Evolutionary conservation across 768 basidiomycete genomes (phyloP).

Genomic region (Boletus edulis): DNA sequence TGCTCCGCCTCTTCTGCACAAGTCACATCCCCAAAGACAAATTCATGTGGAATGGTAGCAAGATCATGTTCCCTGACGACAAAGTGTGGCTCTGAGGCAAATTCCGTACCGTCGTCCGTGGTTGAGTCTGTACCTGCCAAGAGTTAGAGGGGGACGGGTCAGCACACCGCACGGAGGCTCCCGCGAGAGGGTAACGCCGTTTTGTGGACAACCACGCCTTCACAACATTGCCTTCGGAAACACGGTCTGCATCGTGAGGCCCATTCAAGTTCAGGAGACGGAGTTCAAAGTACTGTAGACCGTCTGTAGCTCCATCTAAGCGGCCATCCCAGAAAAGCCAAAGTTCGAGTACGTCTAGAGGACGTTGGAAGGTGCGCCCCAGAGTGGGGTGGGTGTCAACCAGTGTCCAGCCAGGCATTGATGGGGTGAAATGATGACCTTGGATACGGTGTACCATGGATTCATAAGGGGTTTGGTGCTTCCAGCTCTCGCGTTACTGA

Average conservation of each 20-base stretch:
- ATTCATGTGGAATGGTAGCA: conserved; percentile 32
- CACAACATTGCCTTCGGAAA: too few relatives aligned
- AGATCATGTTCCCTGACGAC: conserved; percentile 40
- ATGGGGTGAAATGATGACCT: not conserved
- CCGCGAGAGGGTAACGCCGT: conserved; percentile 41
- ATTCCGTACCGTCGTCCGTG: not conserved
- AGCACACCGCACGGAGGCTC: conserved; percentile 15
- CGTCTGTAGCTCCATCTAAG: conserved; percentile 41
- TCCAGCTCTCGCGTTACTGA: too few relatives aligned
- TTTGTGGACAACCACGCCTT: conserved; percentile 43
- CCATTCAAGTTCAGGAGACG: not conserved
- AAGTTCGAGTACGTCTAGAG: conserved; percentile 38
- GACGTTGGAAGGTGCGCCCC: conserved; percentile 31
- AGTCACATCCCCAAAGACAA: conserved; percentile 32
- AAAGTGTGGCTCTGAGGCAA: conserved; percentile 30
- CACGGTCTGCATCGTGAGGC: too few relatives aligned
- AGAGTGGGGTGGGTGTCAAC: not conserved
- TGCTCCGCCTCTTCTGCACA: conserved; percentile 35
- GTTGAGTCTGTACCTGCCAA: too few relatives aligned
- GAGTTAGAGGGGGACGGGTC: too few relatives aligned
- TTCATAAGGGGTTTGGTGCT: too few relatives aligned
- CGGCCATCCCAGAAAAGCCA: conserved; percentile 40
- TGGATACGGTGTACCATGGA: too few relatives aligned
- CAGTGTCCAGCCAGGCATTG: conserved; percentile 19
- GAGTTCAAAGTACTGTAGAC: conserved; percentile 29